Percentiles rank a stretch among this genome's conserved stretches.
Evolutionary conservation across 257 asterid genomes (phyloP).

Genomic region (Solanum chmielewskii): DNA sequence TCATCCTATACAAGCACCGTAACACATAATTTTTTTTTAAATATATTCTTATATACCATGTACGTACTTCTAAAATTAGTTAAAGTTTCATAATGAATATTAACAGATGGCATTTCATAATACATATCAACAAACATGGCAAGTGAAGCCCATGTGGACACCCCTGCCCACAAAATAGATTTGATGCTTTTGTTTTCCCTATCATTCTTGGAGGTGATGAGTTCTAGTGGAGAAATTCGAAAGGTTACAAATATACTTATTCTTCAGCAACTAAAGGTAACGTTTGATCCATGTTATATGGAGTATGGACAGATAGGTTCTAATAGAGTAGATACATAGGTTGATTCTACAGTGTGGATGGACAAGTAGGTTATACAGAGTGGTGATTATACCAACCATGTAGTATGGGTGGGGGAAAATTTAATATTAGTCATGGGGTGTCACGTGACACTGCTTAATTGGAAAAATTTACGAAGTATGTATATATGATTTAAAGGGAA

Average conservation of each 20-base stretch:
- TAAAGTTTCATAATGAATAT: neutral
- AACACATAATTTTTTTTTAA: neutral
- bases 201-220: neutral
- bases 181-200: neutral
- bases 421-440: no score
- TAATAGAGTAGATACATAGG: neutral
- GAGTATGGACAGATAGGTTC: neutral
- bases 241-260: neutral
- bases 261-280: neutral
- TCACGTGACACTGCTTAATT: no score
- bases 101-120: neutral
- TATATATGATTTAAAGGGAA: no score
- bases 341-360: neutral
- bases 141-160: neutral
- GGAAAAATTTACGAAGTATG: no score
- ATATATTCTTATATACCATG: neutral
- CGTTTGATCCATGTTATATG: neutral
- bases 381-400: neutral
- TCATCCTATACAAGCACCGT: neutral
- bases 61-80: neutral
- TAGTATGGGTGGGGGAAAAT: no score
- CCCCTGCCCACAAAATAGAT: neutral
- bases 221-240: neutral
- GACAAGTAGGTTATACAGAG: neutral
- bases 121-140: neutral